Evolutionary conservation across 2,329 filamentous ascomycete genomes (phyloP).

Genomic region (Aspergillus fumigatiaffinis): DNA sequence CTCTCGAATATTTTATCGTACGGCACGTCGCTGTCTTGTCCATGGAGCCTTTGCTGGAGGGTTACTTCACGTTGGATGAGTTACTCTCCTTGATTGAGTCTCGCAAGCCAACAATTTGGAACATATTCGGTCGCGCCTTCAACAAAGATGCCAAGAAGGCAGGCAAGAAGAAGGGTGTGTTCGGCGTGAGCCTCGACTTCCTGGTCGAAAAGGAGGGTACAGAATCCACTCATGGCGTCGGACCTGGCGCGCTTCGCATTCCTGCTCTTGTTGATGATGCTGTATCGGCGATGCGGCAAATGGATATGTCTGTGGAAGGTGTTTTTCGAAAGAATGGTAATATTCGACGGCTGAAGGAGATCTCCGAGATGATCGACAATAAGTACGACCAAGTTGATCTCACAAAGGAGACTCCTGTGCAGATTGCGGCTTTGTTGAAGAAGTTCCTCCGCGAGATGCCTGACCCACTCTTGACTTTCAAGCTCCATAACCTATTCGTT

Average conservation of each 20-base stretch:
- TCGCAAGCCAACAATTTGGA: conserved; percentile 93
- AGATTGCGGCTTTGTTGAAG: conserved; percentile 89
- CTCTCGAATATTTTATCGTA: conserved; percentile 95
- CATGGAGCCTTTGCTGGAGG: conserved; percentile 87
- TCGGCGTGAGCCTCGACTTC: conserved; percentile 81
- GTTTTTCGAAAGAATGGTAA: conserved; percentile 99
- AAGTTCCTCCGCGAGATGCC: conserved; percentile 93
- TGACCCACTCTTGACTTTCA: conserved; percentile 90
- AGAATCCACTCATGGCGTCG: conserved; percentile 96
- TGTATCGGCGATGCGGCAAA: conserved; percentile 90
- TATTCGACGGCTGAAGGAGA: conserved; percentile 85
- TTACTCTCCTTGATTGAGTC: conserved; percentile 89
- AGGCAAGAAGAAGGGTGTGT: conserved; percentile 88
- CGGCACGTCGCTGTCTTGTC: conserved; percentile 90
- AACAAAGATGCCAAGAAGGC: conserved; percentile 70
- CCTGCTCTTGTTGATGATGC: conserved; percentile 94
- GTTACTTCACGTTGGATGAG: conserved; percentile 90
- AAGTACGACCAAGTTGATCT: conserved; percentile 83
- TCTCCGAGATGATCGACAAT: conserved; percentile 80
- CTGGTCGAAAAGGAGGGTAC: conserved; percentile 91
- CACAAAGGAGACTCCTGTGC: conserved; percentile 83
- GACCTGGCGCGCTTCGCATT: conserved; percentile 82
- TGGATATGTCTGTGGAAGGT: conserved; percentile 98
- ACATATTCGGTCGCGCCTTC: conserved; percentile 94
- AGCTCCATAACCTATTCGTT: conserved; percentile 87